These are phyloP conservation scores for Xerophyta viscosa DNA, from an alignment of 106 monocot species.

Conservation along the genomic window DNA sequence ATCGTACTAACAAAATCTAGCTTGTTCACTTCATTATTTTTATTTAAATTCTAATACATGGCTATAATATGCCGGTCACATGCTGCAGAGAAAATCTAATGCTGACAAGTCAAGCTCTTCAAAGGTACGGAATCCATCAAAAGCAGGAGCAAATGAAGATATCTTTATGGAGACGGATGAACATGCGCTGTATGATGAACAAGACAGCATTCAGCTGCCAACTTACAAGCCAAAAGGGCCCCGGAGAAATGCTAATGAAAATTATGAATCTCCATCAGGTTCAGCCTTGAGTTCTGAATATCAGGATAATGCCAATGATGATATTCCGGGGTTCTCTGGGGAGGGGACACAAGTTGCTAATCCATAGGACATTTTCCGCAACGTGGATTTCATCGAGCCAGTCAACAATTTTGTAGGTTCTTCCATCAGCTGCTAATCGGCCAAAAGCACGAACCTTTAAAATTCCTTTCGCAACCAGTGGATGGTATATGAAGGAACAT, in stretches of 20 bases:
- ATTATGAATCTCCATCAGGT: slow-evolving; percentile 22
- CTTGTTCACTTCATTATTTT: neutral
- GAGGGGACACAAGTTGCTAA: neutral
- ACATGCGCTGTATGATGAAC: slow-evolving; percentile 22
- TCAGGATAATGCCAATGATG: slow-evolving; percentile 2
- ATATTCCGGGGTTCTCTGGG: neutral
- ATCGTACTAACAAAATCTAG: neutral
- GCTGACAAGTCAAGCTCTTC: slow-evolving; percentile 26
- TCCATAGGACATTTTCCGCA: too few relatives aligned
- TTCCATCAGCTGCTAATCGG: too few relatives aligned
- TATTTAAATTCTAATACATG: neutral
- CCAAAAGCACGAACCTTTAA: too few relatives aligned
- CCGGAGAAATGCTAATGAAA: slow-evolving; percentile 33
- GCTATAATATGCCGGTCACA: too few relatives aligned
- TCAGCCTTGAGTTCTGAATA: slow-evolving; percentile 1
- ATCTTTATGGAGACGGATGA: slow-evolving; percentile 25
- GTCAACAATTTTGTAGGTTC: too few relatives aligned
- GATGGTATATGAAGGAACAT: too few relatives aligned
- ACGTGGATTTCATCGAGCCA: too few relatives aligned
- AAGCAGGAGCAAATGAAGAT: slow-evolving; percentile 14
- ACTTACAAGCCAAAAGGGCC: slow-evolving; percentile 35
- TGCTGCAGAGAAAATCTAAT: slow-evolving; percentile 42
- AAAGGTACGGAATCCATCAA: slow-evolving; percentile 20
- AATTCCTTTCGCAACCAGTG: too few relatives aligned
- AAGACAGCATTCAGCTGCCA: slow-evolving; percentile 10